These are phyloP conservation scores for Barbarea vulgaris DNA, from an alignment of 345 rosid species.

Conservation along the genomic window DNA sequence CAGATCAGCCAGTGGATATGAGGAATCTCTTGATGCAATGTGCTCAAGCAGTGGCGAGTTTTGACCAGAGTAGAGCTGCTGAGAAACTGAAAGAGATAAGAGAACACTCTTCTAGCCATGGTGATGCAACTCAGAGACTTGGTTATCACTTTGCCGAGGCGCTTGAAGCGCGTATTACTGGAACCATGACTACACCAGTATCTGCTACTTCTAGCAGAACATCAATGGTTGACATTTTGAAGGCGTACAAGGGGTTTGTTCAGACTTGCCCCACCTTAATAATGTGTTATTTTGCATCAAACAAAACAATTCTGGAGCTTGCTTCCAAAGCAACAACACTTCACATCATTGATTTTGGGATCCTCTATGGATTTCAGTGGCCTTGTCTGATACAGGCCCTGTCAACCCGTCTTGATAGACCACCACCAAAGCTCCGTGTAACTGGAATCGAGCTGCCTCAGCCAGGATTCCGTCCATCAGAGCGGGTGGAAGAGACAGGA, in stretches of 20 bases:
- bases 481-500: slow-evolving; percentile 74
- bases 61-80: slow-evolving; percentile 58
- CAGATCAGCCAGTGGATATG: slow-evolving; percentile 30
- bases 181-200: slow-evolving; percentile 43
- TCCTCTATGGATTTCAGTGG: slow-evolving; percentile 86
- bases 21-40: slow-evolving; percentile 51
- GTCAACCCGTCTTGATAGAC: slow-evolving; percentile 48
- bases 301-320: slow-evolving; percentile 49
- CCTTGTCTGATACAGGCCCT: slow-evolving; percentile 71
- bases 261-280: slow-evolving; percentile 55
- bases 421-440: slow-evolving; percentile 60
- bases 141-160: slow-evolving; percentile 65
- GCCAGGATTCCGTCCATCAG: slow-evolving; percentile 72
- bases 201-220: slow-evolving; percentile 30
- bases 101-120: slow-evolving; percentile 58
- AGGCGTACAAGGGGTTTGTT: slow-evolving; percentile 54
- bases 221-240: slow-evolving; percentile 58
- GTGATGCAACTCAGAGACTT: slow-evolving; percentile 66
- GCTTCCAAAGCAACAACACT: slow-evolving; percentile 55
- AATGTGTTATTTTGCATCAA: slow-evolving; percentile 55
- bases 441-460: slow-evolving; percentile 88
- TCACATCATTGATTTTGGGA: slow-evolving; percentile 81
- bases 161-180: slow-evolving; percentile 68
- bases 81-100: slow-evolving; percentile 65
- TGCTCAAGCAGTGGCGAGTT: slow-evolving; percentile 67